Conservation (phyloP, 257 asterid species). For the Rehmannia glutinosa region DNA sequence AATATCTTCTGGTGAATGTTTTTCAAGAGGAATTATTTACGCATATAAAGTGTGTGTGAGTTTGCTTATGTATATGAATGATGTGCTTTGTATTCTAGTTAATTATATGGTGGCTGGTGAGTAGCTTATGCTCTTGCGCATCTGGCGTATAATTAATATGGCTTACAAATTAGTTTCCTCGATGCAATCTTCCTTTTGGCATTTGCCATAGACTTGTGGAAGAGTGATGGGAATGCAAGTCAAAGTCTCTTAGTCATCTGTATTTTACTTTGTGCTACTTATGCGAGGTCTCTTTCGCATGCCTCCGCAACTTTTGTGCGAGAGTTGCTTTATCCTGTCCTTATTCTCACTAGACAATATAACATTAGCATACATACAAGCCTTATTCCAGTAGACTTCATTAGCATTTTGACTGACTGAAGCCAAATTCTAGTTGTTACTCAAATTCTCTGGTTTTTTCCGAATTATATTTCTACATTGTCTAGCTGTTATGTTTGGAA, state of each 20-base stretch:
- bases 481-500: neutral
- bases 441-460: neutral
- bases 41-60: neutral
- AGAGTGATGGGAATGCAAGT: neutral
- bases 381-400: too few species aligned
- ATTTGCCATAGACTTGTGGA: neutral
- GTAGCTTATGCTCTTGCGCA: too few species aligned
- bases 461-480: neutral
- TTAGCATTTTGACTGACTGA: neutral
- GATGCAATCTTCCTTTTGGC: neutral
- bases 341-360: too few species aligned
- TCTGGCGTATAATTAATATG: neutral
- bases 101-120: too few species aligned
- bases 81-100: too few species aligned
- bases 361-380: too few species aligned
- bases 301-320: too few species aligned
- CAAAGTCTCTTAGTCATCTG: neutral
- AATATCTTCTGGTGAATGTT: neutral
- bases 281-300: neutral
- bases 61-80: neutral
- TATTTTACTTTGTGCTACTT: too few species aligned
- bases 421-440: neutral
- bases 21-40: neutral
- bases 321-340: too few species aligned
- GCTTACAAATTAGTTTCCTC: neutral